These are phyloP conservation scores for Fusarium subtropicale DNA, from an alignment of 2,329 filamentous ascomycete genomes.

Conservation along the genomic window DNA sequence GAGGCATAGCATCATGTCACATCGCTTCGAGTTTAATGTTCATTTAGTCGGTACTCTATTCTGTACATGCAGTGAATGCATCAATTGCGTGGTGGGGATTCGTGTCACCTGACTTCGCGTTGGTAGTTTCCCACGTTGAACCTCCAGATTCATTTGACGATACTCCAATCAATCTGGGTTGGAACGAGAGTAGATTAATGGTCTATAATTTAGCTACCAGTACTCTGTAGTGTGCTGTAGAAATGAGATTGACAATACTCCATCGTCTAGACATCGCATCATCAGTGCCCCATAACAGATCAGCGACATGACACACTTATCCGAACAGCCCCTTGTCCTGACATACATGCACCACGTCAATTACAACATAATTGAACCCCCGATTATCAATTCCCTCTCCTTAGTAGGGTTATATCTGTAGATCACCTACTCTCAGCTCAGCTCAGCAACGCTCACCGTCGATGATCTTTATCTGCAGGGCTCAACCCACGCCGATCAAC, in stretches of 20 bases:
- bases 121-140: not conserved
- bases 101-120: constrained; percentile 12
- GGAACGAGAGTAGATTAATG: not conserved
- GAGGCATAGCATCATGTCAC: not conserved
- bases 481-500: not conserved
- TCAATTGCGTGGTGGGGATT: not conserved
- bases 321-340: not conserved
- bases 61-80: not conserved
- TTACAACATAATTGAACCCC: not conserved
- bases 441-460: not conserved
- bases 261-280: not conserved
- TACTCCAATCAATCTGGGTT: no score
- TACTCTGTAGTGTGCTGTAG: not conserved
- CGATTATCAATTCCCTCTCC: constrained; percentile 4
- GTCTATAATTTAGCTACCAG: not conserved
- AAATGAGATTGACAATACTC: not conserved
- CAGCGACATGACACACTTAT: not conserved
- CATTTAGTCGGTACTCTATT: not conserved
- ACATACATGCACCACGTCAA: not conserved
- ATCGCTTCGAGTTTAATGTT: constrained; percentile 1
- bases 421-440: not conserved
- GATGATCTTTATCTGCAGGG: constrained; percentile 2
- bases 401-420: not conserved
- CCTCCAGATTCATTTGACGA: no score
- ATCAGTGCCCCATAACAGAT: not conserved